Percentiles rank a stretch among this genome's conserved stretches.
Evolutionary conservation across 2,329 filamentous ascomycete genomes (phyloP).

Genomic region (Pestalotiopsis sp.): DNA sequence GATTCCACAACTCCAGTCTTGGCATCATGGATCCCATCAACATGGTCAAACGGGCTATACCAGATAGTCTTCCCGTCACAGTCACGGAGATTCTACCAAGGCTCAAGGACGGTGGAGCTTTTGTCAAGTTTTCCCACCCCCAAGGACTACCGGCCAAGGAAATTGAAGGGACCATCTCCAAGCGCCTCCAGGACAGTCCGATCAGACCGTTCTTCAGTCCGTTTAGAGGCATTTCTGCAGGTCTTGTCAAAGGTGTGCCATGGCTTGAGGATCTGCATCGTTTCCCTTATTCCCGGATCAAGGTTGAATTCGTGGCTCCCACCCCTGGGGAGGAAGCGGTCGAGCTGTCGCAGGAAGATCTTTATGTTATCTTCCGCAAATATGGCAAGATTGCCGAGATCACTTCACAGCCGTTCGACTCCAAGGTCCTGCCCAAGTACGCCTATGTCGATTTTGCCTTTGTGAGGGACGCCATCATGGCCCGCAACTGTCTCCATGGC

Average conservation of each 20-base stretch:
- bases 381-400: slow-evolving; percentile 94
- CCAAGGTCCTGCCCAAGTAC: slow-evolving; percentile 79
- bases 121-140: slow-evolving; percentile 59
- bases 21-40: slow-evolving; percentile 52
- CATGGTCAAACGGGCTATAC: slow-evolving; percentile 62
- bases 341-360: slow-evolving; percentile 80
- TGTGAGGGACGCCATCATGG: slow-evolving; percentile 78
- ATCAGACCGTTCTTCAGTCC: slow-evolving; percentile 91
- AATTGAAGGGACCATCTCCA: slow-evolving; percentile 60
- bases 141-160: slow-evolving; percentile 45
- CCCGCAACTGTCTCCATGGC: slow-evolving; percentile 90
- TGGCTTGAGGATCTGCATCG: slow-evolving; percentile 94
- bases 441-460: slow-evolving; percentile 76
- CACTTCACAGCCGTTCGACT: slow-evolving; percentile 76
- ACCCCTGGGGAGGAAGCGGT: slow-evolving; percentile 69
- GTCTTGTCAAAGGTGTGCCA: slow-evolving; percentile 77
- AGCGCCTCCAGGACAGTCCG: slow-evolving; percentile 66
- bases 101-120: slow-evolving; percentile 88
- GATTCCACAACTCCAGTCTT: slow-evolving; percentile 52
- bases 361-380: slow-evolving; percentile 83
- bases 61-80: slow-evolving; percentile 60
- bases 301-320: slow-evolving; percentile 80
- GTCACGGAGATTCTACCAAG: slow-evolving; percentile 82
- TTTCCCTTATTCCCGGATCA: slow-evolving; percentile 73
- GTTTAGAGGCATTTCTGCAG: slow-evolving; percentile 68